Evolutionary conservation across 495 filamentous ascomycete genomes (phyloP).

Genomic region (Hypoxylon lenormandii): DNA sequence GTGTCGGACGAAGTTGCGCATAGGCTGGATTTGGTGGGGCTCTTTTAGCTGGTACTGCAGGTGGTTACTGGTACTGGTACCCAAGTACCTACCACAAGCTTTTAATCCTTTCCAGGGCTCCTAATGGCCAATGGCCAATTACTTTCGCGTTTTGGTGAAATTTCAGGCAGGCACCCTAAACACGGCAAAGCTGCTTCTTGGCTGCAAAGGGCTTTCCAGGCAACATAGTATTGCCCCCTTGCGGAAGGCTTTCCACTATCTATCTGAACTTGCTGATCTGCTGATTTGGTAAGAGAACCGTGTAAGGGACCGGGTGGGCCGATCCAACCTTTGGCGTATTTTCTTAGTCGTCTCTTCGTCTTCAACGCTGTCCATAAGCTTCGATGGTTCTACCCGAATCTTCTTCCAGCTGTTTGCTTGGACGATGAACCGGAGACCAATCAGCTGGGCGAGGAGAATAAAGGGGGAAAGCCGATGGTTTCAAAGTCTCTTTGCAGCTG

Average conservation of each 20-base stretch:
- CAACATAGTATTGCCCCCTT: constrained; percentile 7
- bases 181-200: too few relatives aligned
- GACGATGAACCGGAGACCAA: background rate
- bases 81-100: too few relatives aligned
- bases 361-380: background rate
- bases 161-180: constrained; percentile 17
- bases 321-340: constrained; percentile 25
- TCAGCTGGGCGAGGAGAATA: constrained; percentile 4
- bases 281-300: constrained; percentile 23
- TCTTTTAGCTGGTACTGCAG: too few relatives aligned
- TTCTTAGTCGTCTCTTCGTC: constrained; percentile 16
- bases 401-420: background rate
- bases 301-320: constrained; percentile 29
- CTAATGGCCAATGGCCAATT: constrained; percentile 21
- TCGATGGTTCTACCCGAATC: constrained; percentile 29
- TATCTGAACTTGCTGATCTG: too few relatives aligned
- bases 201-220: constrained; percentile 23
- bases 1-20: constrained; percentile 38
- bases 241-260: constrained; percentile 35
- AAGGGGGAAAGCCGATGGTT: constrained; percentile 2
- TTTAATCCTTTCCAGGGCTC: too few relatives aligned
- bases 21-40: constrained; percentile 22
- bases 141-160: constrained; percentile 24
- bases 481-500: constrained; percentile 2
- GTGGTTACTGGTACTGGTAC: too few relatives aligned